phyloP scores from a whole-genome alignment of 306 rosid genomes.

The Vigna nakashimae region DNA sequence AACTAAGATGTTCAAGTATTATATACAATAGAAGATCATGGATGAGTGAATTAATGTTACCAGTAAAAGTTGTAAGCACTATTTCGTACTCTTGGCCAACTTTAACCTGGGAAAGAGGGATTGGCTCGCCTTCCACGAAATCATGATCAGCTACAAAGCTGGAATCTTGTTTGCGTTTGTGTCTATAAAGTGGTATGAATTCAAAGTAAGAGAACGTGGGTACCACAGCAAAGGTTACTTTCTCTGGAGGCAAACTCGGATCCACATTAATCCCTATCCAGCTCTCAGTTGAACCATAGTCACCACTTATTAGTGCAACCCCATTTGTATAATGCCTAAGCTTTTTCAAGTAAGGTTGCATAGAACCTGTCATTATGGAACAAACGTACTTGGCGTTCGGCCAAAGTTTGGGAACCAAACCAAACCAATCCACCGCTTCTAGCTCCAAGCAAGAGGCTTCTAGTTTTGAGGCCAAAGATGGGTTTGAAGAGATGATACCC shows the following conservation, averaged over 20 bases:
- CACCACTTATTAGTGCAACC: constrained; percentile 80
- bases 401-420: constrained; percentile 80
- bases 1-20: background rate
- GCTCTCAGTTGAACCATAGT: constrained; percentile 98
- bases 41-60: constrained; percentile 48
- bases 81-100: constrained; percentile 86
- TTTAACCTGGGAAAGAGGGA: constrained; percentile 74
- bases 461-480: constrained; percentile 59
- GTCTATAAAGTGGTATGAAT: constrained; percentile 77
- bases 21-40: background rate
- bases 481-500: constrained; percentile 58
- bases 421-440: constrained; percentile 64
- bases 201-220: constrained; percentile 94
- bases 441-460: constrained; percentile 60
- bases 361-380: constrained; percentile 93
- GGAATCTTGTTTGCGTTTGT: constrained; percentile 43
- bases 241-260: constrained; percentile 73
- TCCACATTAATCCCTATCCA: constrained; percentile 96
- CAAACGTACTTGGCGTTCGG: constrained; percentile 80
- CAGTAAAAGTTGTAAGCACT: constrained; percentile 91
- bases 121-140: constrained; percentile 76
- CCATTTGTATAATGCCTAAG: constrained; percentile 76
- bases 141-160: constrained; percentile 54
- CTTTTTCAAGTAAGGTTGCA: constrained; percentile 79
- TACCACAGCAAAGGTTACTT: constrained; percentile 78